A percentile compares a stretch with the other conserved stretches of the same genome.
Evolutionary conservation across 1,139 yeast species (phyloP).

Genomic region (Sporopachydermia cereana): DNA sequence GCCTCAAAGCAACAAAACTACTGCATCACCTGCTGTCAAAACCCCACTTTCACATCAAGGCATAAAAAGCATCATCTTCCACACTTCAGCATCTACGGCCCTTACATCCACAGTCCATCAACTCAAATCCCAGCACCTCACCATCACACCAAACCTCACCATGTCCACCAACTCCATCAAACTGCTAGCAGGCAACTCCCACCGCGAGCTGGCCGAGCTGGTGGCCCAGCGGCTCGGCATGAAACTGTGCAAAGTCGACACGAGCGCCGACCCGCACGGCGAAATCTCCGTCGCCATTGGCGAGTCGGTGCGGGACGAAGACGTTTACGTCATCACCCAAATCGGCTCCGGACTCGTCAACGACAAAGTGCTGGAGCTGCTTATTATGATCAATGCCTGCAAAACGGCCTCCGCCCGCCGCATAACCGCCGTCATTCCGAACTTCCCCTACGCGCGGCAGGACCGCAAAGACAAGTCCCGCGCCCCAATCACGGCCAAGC

Average conservation of each 20-base stretch:
- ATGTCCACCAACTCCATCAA: slow-evolving; percentile 62
- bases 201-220: slow-evolving; percentile 75
- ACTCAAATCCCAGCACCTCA: background rate
- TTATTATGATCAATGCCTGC: slow-evolving; percentile 92
- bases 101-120: too few species aligned
- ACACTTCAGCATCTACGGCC: too few species aligned
- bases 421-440: slow-evolving; percentile 90
- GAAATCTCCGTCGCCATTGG: slow-evolving; percentile 91
- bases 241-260: slow-evolving; percentile 30
- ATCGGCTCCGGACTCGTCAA: slow-evolving; percentile 87
- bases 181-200: slow-evolving; percentile 79
- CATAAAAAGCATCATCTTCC: too few species aligned
- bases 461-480: slow-evolving; percentile 93
- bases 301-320: slow-evolving; percentile 95
- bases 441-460: slow-evolving; percentile 95
- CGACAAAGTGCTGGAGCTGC: slow-evolving; percentile 75
- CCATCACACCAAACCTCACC: too few species aligned
- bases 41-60: too few species aligned
- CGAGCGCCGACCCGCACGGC: slow-evolving; percentile 49
- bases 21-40: too few species aligned
- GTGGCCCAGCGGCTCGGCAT: slow-evolving; percentile 49
- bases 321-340: slow-evolving; percentile 77
- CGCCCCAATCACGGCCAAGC: slow-evolving; percentile 95
- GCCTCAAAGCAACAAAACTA: too few species aligned
- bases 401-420: slow-evolving; percentile 91